A percentile compares a stretch with the other conserved stretches of the same genome.
phyloP scores from a whole-genome alignment of 108 stramenopile species.

The Skeletonema grethae region DNA sequence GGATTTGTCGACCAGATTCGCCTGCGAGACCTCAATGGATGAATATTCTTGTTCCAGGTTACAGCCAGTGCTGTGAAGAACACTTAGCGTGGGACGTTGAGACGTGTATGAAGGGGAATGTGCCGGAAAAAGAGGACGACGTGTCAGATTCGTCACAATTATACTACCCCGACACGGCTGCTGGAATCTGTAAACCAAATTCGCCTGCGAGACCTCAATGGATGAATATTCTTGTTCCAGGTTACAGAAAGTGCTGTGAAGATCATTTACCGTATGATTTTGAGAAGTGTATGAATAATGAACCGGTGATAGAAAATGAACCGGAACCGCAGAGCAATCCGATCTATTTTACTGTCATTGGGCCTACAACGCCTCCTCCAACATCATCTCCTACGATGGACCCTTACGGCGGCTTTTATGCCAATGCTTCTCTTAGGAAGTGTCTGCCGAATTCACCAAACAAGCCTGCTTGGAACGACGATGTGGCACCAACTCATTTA shows the following conservation, averaged over 20 bases:
- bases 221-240: background rate
- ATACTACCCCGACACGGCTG: background rate
- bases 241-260: background rate
- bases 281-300: background rate
- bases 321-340: background rate
- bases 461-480: background rate
- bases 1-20: background rate
- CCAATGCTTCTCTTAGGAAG: background rate
- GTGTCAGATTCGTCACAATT: background rate
- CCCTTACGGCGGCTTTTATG: background rate
- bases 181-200: background rate
- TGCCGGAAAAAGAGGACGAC: background rate
- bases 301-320: too few species aligned
- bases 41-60: background rate
- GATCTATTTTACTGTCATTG: too few species aligned
- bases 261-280: background rate
- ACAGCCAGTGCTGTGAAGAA: too few species aligned
- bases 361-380: background rate
- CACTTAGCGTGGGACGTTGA: too few species aligned
- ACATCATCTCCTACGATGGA: background rate
- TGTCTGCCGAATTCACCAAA: background rate
- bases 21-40: background rate
- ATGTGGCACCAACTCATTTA: background rate
- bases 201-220: background rate
- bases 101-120: too few species aligned